phyloP scores from a whole-genome alignment of 371 early-diverging fungal genomes.

The Syncephalastrum contaminatum region DNA sequence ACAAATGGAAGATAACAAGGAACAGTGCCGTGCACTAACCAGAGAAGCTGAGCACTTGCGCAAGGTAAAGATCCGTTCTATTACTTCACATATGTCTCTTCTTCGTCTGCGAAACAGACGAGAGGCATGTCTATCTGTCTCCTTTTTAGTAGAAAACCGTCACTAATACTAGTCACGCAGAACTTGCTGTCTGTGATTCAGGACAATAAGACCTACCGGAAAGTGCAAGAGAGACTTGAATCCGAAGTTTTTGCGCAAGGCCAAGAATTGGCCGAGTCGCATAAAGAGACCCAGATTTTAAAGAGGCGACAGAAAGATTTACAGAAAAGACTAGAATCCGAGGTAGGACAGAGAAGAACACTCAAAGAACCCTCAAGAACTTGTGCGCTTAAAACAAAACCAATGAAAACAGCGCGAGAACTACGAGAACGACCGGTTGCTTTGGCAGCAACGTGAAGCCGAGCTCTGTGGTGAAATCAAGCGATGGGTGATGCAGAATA shows the following conservation, averaged over 20 bases:
- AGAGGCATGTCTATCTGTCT: not conserved
- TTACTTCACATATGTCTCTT: not conserved
- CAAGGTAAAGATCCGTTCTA: slow-evolving; percentile 11
- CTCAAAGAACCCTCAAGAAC: slow-evolving; percentile 1
- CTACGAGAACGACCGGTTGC: slow-evolving; percentile 28
- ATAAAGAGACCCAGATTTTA: slow-evolving; percentile 20
- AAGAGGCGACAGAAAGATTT: slow-evolving; percentile 20
- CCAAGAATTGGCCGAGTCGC: slow-evolving; percentile 17
- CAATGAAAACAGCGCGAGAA: slow-evolving; percentile 18
- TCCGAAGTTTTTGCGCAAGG: slow-evolving; percentile 26
- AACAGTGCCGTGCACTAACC: slow-evolving; percentile 19
- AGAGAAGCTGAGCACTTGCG: slow-evolving; percentile 20
- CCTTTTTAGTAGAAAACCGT: not conserved
- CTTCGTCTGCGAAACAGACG: not conserved
- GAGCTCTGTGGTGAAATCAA: slow-evolving; percentile 23
- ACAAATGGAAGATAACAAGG: slow-evolving; percentile 24
- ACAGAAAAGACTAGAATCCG: slow-evolving; percentile 26
- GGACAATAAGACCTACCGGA: slow-evolving; percentile 24
- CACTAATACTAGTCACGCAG: slow-evolving; percentile 5
- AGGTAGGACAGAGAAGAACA: slow-evolving; percentile 16
- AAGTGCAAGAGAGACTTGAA: slow-evolving; percentile 26
- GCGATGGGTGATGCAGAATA: slow-evolving; percentile 8
- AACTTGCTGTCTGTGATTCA: slow-evolving; percentile 18
- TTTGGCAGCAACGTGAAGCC: slow-evolving; percentile 33
- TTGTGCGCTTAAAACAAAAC: not conserved